Evolutionary conservation across 1,284 basidiomycete genomes (phyloP), one percentile per base, ranked within the genome.

Genomic region (Golubevia sp.): DNA sequence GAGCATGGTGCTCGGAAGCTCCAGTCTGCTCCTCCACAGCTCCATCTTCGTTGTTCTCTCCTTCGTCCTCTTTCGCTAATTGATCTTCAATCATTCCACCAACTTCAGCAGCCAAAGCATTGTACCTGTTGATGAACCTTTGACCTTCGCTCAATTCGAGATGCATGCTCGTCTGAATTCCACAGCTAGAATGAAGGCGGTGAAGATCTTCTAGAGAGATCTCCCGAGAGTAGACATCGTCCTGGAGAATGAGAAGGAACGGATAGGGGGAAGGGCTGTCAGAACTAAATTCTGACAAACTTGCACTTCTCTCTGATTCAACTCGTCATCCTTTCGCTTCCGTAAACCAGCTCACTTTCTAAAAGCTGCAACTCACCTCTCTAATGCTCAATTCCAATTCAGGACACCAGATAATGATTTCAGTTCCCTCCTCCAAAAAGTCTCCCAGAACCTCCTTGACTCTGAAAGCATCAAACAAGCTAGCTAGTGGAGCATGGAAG

Each of bases 361-460:
- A 34, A 34, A 34, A 34, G 30, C 11, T 2, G 44, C 20, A 3
- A 59, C 61, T 62, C 61, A 62, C 61, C 56, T 80, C 78, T 11
- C 66, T 64, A 2, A 79, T 61, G 2, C 67, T 68, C 18, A 81
- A 64, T 6, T 74, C 71, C 18, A 81, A 65, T 49, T 78, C 76
- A 6, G 74, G 71, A 44, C 79, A 72, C 8, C 61, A 21, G 20
- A 81, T 58, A 23, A 67, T 60, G 23, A 82, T 68, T 58, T 74
- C 75, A 11, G 68, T 76, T 8, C 67, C 67, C 11, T 76, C 74
- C 44, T 82, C 79, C 38, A 82, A 70, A 56, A 82, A 82, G n/a
- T 81, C 79, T 54, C 79, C 79, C 0, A 82, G 71, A 1, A 76
- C 74, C 2, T 72, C 64, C 30, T 68, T 67, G 18, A 77, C 69